Evolutionary conservation across 352 stramenopile genomes (phyloP).

Genomic region (Globisporangium parvum): DNA sequence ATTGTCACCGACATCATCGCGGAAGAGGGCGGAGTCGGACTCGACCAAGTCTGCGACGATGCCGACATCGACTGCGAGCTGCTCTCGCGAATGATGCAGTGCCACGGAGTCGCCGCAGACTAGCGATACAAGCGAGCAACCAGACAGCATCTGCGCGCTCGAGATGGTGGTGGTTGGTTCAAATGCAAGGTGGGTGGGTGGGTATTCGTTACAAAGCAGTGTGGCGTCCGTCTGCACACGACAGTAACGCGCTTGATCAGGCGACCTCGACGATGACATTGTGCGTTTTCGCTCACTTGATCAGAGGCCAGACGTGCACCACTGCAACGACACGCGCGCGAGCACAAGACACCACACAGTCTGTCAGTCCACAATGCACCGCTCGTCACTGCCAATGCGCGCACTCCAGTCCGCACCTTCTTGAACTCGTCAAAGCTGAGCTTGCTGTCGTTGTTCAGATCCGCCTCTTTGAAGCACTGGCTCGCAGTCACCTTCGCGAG

Average conservation of each 20-base stretch:
- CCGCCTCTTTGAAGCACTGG: slow-evolving; percentile 83
- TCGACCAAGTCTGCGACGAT: slow-evolving; percentile 8
- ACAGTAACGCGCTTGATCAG: slow-evolving; percentile 1
- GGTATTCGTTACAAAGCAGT: slow-evolving; percentile 18
- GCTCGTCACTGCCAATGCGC: too few relatives aligned
- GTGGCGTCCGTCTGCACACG: neutral
- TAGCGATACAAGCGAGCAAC: neutral
- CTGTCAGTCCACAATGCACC: neutral
- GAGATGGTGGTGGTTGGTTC: slow-evolving; percentile 2
- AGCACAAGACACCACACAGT: neutral
- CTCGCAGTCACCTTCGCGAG: slow-evolving; percentile 71
- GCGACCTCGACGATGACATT: slow-evolving; percentile 1
- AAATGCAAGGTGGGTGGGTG: neutral
- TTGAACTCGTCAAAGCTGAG: slow-evolving; percentile 89
- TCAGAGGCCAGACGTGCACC: slow-evolving; percentile 17
- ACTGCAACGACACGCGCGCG: slow-evolving; percentile 8
- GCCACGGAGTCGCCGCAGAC: slow-evolving; percentile 5
- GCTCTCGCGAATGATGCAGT: slow-evolving; percentile 8
- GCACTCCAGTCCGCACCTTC: slow-evolving; percentile 57
- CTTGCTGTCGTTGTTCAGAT: slow-evolving; percentile 80
- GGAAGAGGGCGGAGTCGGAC: slow-evolving; percentile 15
- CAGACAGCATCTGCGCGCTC: neutral
- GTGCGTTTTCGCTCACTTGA: neutral
- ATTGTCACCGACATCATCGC: slow-evolving; percentile 16
- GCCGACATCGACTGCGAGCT: slow-evolving; percentile 9